Evolutionary conservation across 2,329 filamentous ascomycete genomes (phyloP).

Genomic region (Diaporthe citriasiana): DNA sequence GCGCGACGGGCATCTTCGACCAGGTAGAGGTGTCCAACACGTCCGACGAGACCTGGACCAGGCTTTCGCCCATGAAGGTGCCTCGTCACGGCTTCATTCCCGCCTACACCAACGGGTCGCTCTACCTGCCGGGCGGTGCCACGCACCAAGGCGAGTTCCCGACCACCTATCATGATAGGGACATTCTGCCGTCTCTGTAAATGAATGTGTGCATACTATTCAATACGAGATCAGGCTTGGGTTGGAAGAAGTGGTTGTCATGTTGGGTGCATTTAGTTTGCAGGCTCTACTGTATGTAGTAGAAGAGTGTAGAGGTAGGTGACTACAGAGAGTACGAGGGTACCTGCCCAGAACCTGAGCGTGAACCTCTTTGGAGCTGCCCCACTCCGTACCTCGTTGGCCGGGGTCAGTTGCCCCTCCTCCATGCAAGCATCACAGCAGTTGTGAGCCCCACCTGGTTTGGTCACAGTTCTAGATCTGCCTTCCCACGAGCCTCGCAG

Average conservation of each 20-base stretch:
- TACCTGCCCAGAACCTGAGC: not conserved
- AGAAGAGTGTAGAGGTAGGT: not conserved
- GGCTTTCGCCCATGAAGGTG: conserved; percentile 40
- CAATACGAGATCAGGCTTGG: not conserved
- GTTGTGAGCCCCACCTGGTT: conserved; percentile 3
- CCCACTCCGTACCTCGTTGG: not conserved
- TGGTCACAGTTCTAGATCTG: conserved; percentile 16
- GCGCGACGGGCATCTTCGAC: conserved; percentile 42
- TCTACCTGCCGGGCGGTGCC: conserved; percentile 36
- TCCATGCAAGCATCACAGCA: not conserved
- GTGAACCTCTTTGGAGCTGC: conserved; percentile 26
- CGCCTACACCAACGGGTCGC: conserved; percentile 1
- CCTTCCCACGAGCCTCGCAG: conserved; percentile 1
- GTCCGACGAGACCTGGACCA: conserved; percentile 40
- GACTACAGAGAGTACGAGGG: not conserved
- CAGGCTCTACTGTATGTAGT: too few relatives aligned
- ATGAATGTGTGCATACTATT: not conserved
- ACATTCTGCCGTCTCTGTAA: conserved; percentile 13
- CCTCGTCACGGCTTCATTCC: conserved; percentile 43
- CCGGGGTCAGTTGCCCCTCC: conserved; percentile 24
- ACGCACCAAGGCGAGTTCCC: conserved; percentile 22
- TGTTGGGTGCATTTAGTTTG: not conserved
- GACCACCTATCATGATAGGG: conserved; percentile 6
- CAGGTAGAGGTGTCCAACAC: conserved; percentile 44
- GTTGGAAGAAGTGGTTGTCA: not conserved